These are phyloP conservation scores for Lachnellula suecica DNA, from an alignment of 2,329 filamentous ascomycete genomes.

Conservation along the genomic window DNA sequence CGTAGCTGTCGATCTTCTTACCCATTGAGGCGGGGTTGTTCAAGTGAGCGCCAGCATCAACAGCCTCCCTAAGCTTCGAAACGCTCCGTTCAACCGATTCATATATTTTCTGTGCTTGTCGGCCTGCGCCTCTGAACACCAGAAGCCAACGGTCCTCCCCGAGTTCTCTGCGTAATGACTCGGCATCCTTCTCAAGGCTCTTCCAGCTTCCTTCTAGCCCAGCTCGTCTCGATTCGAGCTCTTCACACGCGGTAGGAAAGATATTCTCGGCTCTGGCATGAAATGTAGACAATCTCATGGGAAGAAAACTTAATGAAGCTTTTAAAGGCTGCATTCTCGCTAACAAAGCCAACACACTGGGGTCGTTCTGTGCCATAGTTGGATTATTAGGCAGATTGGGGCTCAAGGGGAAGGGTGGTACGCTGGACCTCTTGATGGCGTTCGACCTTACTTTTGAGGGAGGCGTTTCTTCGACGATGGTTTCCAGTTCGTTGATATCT, in stretches of 20 bases:
- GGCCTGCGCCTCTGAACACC: conserved; percentile 89
- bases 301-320: conserved; percentile 91
- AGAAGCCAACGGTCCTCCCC: conserved; percentile 95
- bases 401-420: conserved; percentile 62
- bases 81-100: conserved; percentile 90
- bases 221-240: conserved; percentile 73
- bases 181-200: conserved; percentile 85
- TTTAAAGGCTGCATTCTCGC: conserved; percentile 92
- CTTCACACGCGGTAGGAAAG: conserved; percentile 89
- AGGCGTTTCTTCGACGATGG: conserved; percentile 86
- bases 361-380: conserved; percentile 72
- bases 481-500: conserved; percentile 88
- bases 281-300: conserved; percentile 90
- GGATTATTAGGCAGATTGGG: conserved; percentile 61
- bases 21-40: conserved; percentile 67
- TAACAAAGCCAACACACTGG: conserved; percentile 84
- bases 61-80: conserved; percentile 73
- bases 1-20: conserved; percentile 90
- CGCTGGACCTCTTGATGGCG: conserved; percentile 65
- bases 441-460: conserved; percentile 50
- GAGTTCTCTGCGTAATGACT: conserved; percentile 83
- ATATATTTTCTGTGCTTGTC: conserved; percentile 94
- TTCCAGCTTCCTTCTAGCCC: conserved; percentile 83
- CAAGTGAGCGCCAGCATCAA: conserved; percentile 73
- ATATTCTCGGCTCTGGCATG: conserved; percentile 71